Percentiles rank a stretch among this genome's conserved stretches.
Evolutionary conservation across 257 asterid species (phyloP).

Genomic region (Penstemon eatonii): DNA sequence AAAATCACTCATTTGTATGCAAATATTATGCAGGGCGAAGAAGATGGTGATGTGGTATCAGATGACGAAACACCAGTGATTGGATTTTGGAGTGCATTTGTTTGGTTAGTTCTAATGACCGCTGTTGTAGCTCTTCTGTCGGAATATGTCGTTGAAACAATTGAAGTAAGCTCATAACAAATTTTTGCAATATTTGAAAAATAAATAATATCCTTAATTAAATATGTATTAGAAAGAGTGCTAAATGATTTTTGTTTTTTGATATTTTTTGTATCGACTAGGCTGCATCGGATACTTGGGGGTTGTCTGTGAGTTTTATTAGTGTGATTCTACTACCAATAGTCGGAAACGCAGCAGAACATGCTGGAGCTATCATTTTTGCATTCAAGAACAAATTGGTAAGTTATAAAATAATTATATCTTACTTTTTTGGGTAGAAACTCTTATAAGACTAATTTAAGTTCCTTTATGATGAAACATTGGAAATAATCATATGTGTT

Average conservation of each 20-base stretch:
- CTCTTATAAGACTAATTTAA: no score
- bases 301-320: conserved; percentile 78
- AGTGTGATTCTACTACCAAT: conserved; percentile 87
- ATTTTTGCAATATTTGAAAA: no score
- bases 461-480: not conserved
- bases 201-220: no score
- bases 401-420: conserved; percentile 1
- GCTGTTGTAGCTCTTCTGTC: conserved; percentile 73
- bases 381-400: conserved; percentile 94
- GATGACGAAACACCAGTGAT: conserved; percentile 66
- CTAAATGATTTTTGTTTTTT: no score
- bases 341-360: conserved; percentile 97
- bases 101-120: conserved; percentile 77
- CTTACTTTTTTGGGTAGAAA: not conserved
- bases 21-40: conserved; percentile 23
- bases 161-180: conserved; percentile 56
- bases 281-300: conserved; percentile 84
- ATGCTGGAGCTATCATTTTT: conserved; percentile 88
- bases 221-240: no score
- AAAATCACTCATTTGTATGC: not conserved
- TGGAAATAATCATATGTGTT: not conserved
- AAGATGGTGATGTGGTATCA: conserved; percentile 28
- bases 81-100: conserved; percentile 71
- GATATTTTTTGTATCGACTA: conserved; percentile 14
- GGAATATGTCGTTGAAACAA: conserved; percentile 79